Percentiles rank a stretch among this genome's conserved stretches.
These are phyloP conservation scores for Hymenotorrendiella dingleyae DNA, from an alignment of 2,329 filamentous ascomycete genomes.

Conservation along the genomic window DNA sequence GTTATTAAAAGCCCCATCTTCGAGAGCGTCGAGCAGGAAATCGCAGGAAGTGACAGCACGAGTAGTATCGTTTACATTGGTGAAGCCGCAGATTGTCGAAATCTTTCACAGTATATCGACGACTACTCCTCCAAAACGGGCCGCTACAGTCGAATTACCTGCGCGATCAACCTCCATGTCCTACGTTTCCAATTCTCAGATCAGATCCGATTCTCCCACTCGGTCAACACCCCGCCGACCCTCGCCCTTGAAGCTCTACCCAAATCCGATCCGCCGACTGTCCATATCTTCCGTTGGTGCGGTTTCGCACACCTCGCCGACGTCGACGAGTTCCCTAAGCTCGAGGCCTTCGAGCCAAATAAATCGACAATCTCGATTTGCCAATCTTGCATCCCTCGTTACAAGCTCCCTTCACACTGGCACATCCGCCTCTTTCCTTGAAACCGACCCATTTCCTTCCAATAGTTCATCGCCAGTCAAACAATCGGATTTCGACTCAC, in stretches of 20 bases:
- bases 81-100: constrained; percentile 47
- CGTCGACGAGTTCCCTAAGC: constrained; percentile 1
- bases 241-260: constrained; percentile 17
- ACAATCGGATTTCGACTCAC: neutral
- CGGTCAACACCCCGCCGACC: constrained; percentile 14
- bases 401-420: constrained; percentile 11
- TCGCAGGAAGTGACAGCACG: constrained; percentile 50
- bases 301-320: constrained; percentile 5
- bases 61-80: constrained; percentile 52
- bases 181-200: constrained; percentile 6
- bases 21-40: constrained; percentile 19
- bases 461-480: constrained; percentile 3
- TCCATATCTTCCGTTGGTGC: constrained; percentile 18
- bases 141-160: too few relatives aligned
- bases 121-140: constrained; percentile 5
- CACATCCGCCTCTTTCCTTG: constrained; percentile 22
- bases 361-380: constrained; percentile 16
- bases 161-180: constrained; percentile 1
- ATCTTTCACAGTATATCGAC: constrained; percentile 8
- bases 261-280: constrained; percentile 13
- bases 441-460: constrained; percentile 22
- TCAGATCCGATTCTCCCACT: constrained; percentile 1
- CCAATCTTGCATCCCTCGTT: constrained; percentile 13
- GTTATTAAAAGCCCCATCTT: constrained; percentile 27
- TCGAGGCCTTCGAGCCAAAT: constrained; percentile 4